Evolutionary conservation across 306 rosid genomes (phyloP), one percentile per base, ranked within the genome.

Genomic region (Ziziphus jujuba): DNA sequence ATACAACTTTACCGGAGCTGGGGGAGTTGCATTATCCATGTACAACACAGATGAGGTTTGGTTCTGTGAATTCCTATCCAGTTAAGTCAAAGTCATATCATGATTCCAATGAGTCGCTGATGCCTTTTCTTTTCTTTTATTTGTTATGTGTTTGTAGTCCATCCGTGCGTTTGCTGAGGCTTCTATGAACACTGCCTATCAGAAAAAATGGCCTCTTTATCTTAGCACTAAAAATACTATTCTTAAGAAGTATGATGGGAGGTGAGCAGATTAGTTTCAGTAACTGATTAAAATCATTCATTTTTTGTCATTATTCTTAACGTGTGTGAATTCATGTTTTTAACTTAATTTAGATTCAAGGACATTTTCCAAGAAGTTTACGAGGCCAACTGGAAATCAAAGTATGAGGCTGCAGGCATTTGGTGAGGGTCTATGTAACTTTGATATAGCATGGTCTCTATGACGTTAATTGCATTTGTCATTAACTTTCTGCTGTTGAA

Each of bases 321-420:
- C 24, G 4, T 47, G 25, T 21, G 34, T 15, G 11, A 57, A 20
- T 45, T 9, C 24, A 7, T 57, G 36, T 63, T 73, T 13, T 66
- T 63, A 57, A 38, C 19, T 76, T 78, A 61, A 56, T 86, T 81
- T 66, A 93, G 99, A 83, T 93, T 93, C 86, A 93, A 90, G 87
- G 99, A 93, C 86, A 93, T 93, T 65, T 93, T 93, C 68, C 95
- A 93, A 86, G 99, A 93, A 90, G 99, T 93, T 67, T 93, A 93
- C 5, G 96, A 90, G 85, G 84, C 91, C 68, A 65, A 67, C 59
- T 93, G 99, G 99, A 90, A 90, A 79, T 88, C 97, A 0, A 88
- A 93, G 91, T 93, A 11, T 67, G 99, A 93, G 71, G 91, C 93
- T 76, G 97, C 96, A 57, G 89, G 97, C 65, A 93, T 93, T 76